Evolutionary conservation across 164 flowering plant genomes (phyloP).

Genomic region (Liriodendron chinense): DNA sequence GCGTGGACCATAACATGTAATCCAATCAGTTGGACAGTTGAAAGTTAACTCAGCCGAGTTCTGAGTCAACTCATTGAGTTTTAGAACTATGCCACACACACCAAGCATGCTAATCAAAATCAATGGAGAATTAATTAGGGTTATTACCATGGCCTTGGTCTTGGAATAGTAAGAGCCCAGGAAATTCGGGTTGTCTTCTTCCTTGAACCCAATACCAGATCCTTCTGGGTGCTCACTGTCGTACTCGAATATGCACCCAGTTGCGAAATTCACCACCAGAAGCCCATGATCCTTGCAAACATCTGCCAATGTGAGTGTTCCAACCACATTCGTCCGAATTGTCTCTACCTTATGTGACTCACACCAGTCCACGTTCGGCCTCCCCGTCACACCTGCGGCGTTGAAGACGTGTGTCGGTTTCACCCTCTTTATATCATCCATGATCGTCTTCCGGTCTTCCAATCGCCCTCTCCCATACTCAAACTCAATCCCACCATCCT

Average conservation of each 20-base stretch:
- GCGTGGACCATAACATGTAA: too few species aligned
- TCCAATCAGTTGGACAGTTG: too few species aligned
- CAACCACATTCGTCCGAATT: constrained; percentile 24
- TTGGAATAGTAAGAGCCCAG: constrained; percentile 29
- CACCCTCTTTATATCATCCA: constrained; percentile 19
- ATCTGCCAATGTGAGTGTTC: constrained; percentile 25
- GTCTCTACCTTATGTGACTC: constrained; percentile 30
- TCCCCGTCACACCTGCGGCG: constrained; percentile 27
- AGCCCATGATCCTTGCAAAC: constrained; percentile 22
- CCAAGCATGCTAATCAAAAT: not conserved
- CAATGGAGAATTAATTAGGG: not conserved
- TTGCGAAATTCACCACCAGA: constrained; percentile 25
- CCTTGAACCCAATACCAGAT: constrained; percentile 27
- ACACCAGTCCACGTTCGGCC: constrained; percentile 30
- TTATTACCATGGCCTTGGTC: constrained; percentile 31
- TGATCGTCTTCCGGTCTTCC: constrained; percentile 14
- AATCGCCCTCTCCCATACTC: constrained; percentile 25
- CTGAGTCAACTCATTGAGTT: too few species aligned
- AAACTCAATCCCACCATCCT: constrained; percentile 19
- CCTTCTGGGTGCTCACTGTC: constrained; percentile 20
- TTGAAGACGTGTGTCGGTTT: constrained; percentile 28
- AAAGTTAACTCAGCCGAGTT: too few species aligned
- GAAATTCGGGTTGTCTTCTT: constrained; percentile 30
- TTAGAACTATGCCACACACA: too few species aligned
- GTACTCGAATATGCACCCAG: constrained; percentile 29